Evolutionary conservation across 192 early-diverging fungal species (phyloP).

Genomic region (Geosiphon pyriformis): DNA sequence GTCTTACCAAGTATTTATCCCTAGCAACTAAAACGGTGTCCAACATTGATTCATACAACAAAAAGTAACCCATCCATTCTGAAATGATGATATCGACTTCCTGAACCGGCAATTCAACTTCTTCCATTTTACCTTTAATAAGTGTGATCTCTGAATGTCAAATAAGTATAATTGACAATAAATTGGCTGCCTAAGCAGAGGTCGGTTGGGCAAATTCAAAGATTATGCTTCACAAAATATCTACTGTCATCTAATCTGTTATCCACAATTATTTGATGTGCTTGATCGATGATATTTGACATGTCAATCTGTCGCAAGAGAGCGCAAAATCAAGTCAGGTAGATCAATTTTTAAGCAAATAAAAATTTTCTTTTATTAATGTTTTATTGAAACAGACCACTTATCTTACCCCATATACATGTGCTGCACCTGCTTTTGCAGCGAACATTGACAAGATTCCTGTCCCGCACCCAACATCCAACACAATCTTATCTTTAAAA

Average conservation of each 20-base stretch:
- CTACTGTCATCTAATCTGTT: constrained; percentile 65
- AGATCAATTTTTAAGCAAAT: not conserved
- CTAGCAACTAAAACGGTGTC: constrained; percentile 82
- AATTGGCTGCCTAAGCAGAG: not conserved
- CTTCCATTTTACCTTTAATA: constrained; percentile 75
- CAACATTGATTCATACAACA: constrained; percentile 87
- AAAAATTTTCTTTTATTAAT: no score
- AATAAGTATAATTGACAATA: constrained; percentile 7
- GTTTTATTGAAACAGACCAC: not conserved
- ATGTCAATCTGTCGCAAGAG: constrained; percentile 76
- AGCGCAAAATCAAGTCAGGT: constrained; percentile 7
- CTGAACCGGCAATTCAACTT: constrained; percentile 67
- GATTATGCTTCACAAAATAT: not conserved
- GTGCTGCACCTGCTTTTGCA: constrained; percentile 75
- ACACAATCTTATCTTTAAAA: constrained; percentile 81
- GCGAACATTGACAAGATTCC: constrained; percentile 93
- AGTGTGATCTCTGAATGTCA: constrained; percentile 35
- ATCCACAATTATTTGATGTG: constrained; percentile 65
- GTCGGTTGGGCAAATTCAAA: constrained; percentile 7
- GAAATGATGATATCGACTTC: constrained; percentile 83
- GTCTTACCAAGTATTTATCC: constrained; percentile 63
- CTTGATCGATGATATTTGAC: constrained; percentile 79
- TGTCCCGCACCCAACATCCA: constrained; percentile 89
- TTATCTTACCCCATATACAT: constrained; percentile 43
- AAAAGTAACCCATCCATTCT: constrained; percentile 94